Conservation (phyloP, 768 basidiomycete genomes). For the Termitomyces sp. region DNA sequence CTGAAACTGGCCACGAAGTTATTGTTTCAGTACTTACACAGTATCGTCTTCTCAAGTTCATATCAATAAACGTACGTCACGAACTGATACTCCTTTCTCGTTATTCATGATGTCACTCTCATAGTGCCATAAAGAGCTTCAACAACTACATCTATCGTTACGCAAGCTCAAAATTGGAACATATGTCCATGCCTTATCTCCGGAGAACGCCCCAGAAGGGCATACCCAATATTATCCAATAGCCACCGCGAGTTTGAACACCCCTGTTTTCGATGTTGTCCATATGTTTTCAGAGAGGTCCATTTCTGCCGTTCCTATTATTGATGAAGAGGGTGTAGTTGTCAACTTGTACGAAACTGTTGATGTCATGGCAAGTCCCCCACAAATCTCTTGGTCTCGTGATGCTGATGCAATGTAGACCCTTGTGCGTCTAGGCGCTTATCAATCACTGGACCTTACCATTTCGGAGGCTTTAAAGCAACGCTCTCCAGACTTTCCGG, state of each 20-base stretch:
- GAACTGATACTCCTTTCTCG: not conserved
- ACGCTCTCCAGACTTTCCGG: constrained; percentile 92
- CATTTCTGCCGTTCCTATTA: constrained; percentile 95
- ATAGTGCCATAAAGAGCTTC: constrained; percentile 83
- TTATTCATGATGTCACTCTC: constrained; percentile 5
- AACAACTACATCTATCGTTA: constrained; percentile 72
- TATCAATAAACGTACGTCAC: constrained; percentile 83
- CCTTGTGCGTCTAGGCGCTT: constrained; percentile 88
- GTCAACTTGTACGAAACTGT: constrained; percentile 98
- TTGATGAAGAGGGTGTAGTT: constrained; percentile 89
- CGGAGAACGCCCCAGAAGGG: constrained; percentile 40
- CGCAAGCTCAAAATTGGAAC: constrained; percentile 91
- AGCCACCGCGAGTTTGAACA: constrained; percentile 84
- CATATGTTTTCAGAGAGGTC: constrained; percentile 97
- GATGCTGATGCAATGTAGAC: constrained; percentile 48
- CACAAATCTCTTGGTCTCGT: not conserved
- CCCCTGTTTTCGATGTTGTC: constrained; percentile 95
- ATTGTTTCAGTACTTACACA: constrained; percentile 96
- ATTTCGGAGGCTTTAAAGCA: constrained; percentile 90
- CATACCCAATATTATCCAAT: constrained; percentile 83
- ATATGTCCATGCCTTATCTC: constrained; percentile 60
- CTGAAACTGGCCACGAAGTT: constrained; percentile 92
- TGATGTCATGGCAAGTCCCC: constrained; percentile 79
- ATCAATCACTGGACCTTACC: constrained; percentile 92
- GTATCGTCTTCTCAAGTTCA: constrained; percentile 97